A percentile compares a stretch with the other conserved stretches of the same genome.
phyloP scores from a whole-genome alignment of 1,284 basidiomycete species.

The Amylostereum chailletii region DNA sequence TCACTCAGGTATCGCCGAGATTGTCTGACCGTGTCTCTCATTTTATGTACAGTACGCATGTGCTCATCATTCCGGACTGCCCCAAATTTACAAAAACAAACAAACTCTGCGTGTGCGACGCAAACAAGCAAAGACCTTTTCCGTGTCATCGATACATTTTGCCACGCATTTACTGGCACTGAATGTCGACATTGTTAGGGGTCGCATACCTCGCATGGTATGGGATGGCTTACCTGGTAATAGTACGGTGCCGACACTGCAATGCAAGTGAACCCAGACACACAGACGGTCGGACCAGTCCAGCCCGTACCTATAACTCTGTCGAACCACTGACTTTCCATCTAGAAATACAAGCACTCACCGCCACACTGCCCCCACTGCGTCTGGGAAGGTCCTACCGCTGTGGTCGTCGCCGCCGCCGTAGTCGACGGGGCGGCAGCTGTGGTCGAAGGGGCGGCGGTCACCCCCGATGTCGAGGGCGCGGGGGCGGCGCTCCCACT shows the following conservation, averaged over 20 bases:
- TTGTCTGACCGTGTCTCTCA: no score
- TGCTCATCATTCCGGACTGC: no score
- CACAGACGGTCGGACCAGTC: conserved; percentile 40
- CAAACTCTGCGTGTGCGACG: no score
- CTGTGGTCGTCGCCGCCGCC: conserved; percentile 18
- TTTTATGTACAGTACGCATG: no score
- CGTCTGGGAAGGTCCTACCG: conserved; percentile 31
- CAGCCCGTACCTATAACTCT: conserved; percentile 28
- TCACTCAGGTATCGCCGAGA: not conserved
- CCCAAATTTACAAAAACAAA: no score
- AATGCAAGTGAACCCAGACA: conserved; percentile 31
- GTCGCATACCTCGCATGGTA: not conserved
- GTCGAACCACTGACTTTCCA: not conserved
- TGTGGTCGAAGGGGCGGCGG: conserved; percentile 12
- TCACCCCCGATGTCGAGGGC: conserved; percentile 15
- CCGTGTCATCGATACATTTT: conserved; percentile 5
- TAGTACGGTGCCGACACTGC: conserved; percentile 46
- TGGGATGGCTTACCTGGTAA: conserved; percentile 31
- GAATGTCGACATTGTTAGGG: no score
- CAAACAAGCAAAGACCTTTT: no score
- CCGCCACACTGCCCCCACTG: conserved; percentile 50
- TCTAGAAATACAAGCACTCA: conserved; percentile 11
- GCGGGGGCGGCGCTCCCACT: conserved; percentile 22
- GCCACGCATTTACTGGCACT: no score
- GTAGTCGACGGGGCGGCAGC: conserved; percentile 16